Evolutionary conservation across 108 stramenopile genomes (phyloP).

Genomic region (Nannochloropsis salina): DNA sequence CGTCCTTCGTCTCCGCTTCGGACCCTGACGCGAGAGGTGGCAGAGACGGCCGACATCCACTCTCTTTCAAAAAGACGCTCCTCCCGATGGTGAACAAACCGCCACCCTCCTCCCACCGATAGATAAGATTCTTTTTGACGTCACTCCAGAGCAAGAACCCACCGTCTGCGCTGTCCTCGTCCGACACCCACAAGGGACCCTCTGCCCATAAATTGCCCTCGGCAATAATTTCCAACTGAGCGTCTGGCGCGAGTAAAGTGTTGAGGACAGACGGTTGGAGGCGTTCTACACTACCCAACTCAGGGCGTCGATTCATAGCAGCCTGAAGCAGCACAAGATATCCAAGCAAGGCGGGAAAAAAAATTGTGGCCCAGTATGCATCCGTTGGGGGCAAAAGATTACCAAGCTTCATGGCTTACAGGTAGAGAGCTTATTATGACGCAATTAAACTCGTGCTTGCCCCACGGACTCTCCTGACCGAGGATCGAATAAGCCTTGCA

Average conservation of each 20-base stretch:
- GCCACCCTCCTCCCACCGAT: conserved; percentile 55
- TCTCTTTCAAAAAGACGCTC: conserved; percentile 49
- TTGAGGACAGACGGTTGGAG: background rate
- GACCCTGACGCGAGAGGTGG: background rate
- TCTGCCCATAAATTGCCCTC: conserved; percentile 50
- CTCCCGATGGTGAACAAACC: conserved; percentile 55
- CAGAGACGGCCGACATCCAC: conserved; percentile 37
- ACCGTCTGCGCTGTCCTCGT: conserved; percentile 32
- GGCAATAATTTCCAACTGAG: conserved; percentile 45
- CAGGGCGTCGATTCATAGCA: conserved; percentile 28
- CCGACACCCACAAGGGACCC: conserved; percentile 53
- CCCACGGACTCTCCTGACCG: no score
- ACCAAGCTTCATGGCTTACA: background rate
- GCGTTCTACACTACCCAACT: conserved; percentile 30
- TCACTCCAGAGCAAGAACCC: conserved; percentile 52
- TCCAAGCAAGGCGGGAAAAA: conserved; percentile 34
- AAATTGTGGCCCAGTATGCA: conserved; percentile 28
- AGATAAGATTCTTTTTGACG: conserved; percentile 45
- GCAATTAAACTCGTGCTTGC: no score
- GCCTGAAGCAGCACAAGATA: conserved; percentile 27
- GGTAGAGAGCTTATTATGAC: no score
- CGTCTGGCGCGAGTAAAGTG: background rate
- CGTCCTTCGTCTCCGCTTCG: background rate
- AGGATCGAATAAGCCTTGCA: no score
- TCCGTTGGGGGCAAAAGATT: background rate